Conservation (phyloP, 2,329 filamentous ascomycete genomes). For the Colletotrichum cuscutae region DNA sequence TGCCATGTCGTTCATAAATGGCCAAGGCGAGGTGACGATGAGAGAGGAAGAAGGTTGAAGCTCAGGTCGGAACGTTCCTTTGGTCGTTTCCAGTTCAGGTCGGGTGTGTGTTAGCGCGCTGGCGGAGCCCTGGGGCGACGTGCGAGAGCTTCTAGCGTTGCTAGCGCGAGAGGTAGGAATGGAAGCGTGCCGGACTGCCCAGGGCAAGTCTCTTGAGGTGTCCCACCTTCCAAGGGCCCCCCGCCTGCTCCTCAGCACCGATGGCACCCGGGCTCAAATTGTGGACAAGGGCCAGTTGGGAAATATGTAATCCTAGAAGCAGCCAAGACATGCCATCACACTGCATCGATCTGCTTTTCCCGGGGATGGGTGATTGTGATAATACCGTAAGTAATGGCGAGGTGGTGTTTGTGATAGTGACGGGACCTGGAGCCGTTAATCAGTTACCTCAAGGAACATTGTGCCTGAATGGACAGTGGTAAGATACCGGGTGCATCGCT, state of each 20-base stretch:
- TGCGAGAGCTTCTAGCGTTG: constrained; percentile 12
- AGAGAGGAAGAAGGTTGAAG: neutral
- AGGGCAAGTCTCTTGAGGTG: neutral
- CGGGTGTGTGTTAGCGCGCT: constrained; percentile 6
- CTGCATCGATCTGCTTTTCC: constrained; percentile 6
- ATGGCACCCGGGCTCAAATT: neutral
- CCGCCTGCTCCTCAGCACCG: neutral
- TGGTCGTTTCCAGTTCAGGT: constrained; percentile 32
- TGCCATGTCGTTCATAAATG: no score
- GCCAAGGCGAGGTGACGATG: neutral
- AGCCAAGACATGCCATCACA: neutral
- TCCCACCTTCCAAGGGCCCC: neutral
- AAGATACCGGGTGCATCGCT: neutral
- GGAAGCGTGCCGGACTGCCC: neutral
- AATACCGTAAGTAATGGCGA: neutral
- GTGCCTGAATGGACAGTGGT: neutral
- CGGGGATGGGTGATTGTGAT: neutral
- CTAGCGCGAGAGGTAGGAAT: neutral
- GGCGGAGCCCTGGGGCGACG: neutral
- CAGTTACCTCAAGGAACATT: no score
- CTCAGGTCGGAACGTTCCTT: constrained; percentile 11
- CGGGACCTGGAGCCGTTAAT: neutral
- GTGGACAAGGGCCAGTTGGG: neutral
- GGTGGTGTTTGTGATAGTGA: neutral
- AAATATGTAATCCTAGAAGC: neutral